A percentile compares a stretch with the other conserved stretches of the same genome.
Conservation (phyloP, 495 filamentous ascomycete genomes). For the Aspergillus mulundensis region DNA sequence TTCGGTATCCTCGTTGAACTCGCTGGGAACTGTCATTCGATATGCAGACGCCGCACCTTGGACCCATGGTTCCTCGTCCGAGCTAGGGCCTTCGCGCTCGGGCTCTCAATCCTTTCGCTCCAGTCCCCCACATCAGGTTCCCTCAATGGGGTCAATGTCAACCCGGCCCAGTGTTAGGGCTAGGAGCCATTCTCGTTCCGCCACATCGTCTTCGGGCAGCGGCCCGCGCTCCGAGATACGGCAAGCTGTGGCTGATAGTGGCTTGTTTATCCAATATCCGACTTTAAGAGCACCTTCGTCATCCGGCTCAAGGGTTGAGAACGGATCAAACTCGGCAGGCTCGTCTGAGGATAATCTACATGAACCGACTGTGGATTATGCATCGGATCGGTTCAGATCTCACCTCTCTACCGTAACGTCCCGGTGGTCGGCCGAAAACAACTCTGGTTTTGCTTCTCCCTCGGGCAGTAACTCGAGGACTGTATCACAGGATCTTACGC, state of each 20-base stretch:
- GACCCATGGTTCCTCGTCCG: slow-evolving; percentile 35
- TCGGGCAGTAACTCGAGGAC: slow-evolving; percentile 17
- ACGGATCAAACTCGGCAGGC: slow-evolving; percentile 27
- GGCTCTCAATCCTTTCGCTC: slow-evolving; percentile 39
- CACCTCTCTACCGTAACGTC: slow-evolving; percentile 72
- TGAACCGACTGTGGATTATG: slow-evolving; percentile 33
- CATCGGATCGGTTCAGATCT: slow-evolving; percentile 61
- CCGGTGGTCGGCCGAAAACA: slow-evolving; percentile 49
- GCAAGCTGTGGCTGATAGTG: slow-evolving; percentile 35
- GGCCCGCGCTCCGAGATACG: slow-evolving; percentile 37
- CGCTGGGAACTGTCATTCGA: slow-evolving; percentile 47
- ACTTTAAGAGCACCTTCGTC: slow-evolving; percentile 44
- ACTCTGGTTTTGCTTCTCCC: slow-evolving; percentile 27
- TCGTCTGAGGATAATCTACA: slow-evolving; percentile 12
- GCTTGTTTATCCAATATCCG: slow-evolving; percentile 45
- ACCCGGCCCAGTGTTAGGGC: slow-evolving; percentile 22
- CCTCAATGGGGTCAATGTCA: slow-evolving; percentile 30
- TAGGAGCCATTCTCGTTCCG: slow-evolving; percentile 35
- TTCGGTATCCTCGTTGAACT: slow-evolving; percentile 46
- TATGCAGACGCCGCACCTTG: slow-evolving; percentile 35
- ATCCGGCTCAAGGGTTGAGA: slow-evolving; percentile 45
- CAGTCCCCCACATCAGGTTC: slow-evolving; percentile 32
- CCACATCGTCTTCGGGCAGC: slow-evolving; percentile 38
- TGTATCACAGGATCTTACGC: slow-evolving; percentile 19
- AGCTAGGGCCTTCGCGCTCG: slow-evolving; percentile 34